Evolutionary conservation across 768 basidiomycete species (phyloP).

Genomic region (Agaricus subrufescens): DNA sequence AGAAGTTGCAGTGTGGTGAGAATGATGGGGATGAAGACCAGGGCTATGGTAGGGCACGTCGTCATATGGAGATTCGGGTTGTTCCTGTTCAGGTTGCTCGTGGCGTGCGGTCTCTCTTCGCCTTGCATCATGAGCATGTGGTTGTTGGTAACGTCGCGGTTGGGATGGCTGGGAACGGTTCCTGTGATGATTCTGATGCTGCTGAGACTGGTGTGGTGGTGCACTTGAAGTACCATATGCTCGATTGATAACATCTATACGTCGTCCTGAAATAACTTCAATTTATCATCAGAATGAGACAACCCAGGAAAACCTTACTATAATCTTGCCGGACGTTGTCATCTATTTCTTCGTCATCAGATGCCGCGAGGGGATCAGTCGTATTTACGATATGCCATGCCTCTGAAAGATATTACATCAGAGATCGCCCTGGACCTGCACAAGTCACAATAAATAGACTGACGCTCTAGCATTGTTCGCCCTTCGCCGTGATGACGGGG

Average conservation of each 20-base stretch:
- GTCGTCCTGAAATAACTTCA: constrained; percentile 33
- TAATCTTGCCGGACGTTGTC: constrained; percentile 63
- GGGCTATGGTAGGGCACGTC: constrained; percentile 8
- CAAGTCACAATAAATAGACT: constrained; percentile 13
- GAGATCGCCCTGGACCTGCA: constrained; percentile 2
- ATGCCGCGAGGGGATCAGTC: constrained; percentile 64
- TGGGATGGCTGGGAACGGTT: constrained; percentile 1
- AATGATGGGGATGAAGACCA: constrained; percentile 7
- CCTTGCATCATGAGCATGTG: neutral
- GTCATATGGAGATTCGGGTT: neutral
- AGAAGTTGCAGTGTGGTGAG: neutral
- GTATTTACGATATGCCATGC: constrained; percentile 66
- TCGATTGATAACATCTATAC: constrained; percentile 46
- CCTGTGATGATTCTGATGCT: neutral
- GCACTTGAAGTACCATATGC: constrained; percentile 22
- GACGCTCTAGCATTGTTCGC: constrained; percentile 47
- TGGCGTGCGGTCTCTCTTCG: neutral
- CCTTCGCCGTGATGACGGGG: constrained; percentile 15
- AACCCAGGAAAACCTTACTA: constrained; percentile 33
- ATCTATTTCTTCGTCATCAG: constrained; percentile 67
- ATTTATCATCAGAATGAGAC: neutral
- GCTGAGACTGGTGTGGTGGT: neutral
- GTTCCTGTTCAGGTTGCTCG: neutral
- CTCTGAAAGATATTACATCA: constrained; percentile 35
- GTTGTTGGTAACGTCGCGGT: constrained; percentile 1